Evolutionary conservation across 805 yeast genomes (phyloP).

Genomic region (Candida saitoana): DNA sequence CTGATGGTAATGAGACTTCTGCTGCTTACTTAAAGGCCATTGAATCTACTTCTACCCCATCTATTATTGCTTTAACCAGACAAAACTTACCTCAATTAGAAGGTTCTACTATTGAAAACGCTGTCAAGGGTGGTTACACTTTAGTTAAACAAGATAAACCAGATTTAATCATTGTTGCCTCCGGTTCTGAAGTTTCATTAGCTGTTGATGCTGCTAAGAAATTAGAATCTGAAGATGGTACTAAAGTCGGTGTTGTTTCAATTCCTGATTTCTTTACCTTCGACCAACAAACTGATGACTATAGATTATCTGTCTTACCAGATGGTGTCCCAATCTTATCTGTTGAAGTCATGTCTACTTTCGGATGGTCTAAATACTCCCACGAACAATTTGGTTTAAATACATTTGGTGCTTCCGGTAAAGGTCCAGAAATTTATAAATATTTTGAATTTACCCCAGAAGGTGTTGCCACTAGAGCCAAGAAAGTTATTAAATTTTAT

Average conservation of each 20-base stretch:
- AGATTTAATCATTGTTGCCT: slow-evolving; percentile 73
- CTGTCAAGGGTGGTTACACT: slow-evolving; percentile 92
- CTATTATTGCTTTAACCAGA: slow-evolving; percentile 75
- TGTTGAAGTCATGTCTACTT: slow-evolving; percentile 86
- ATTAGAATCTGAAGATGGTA: slow-evolving; percentile 58
- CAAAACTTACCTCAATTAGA: slow-evolving; percentile 90
- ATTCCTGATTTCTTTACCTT: slow-evolving; percentile 91
- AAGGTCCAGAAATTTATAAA: slow-evolving; percentile 77
- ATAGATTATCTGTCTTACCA: slow-evolving; percentile 84
- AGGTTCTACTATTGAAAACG: slow-evolving; percentile 89
- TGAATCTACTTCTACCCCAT: slow-evolving; percentile 60
- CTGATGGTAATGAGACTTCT: slow-evolving; percentile 85
- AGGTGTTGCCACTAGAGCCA: slow-evolving; percentile 84
- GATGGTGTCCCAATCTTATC: slow-evolving; percentile 91
- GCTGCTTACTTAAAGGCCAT: slow-evolving; percentile 74
- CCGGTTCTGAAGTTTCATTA: slow-evolving; percentile 92
- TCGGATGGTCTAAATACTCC: slow-evolving; percentile 92
- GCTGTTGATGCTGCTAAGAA: slow-evolving; percentile 78
- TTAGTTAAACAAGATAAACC: slow-evolving; percentile 51
- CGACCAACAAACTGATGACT: slow-evolving; percentile 75
- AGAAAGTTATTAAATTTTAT: slow-evolving; percentile 75
- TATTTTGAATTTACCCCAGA: slow-evolving; percentile 88
- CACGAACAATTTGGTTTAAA: slow-evolving; percentile 95
- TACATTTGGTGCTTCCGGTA: slow-evolving; percentile 96
- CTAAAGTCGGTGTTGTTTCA: slow-evolving; percentile 81